Percentiles rank a stretch among this genome's conserved stretches.
Conservation (phyloP, 495 filamentous ascomycete species). For the Tuber calosporum region DNA sequence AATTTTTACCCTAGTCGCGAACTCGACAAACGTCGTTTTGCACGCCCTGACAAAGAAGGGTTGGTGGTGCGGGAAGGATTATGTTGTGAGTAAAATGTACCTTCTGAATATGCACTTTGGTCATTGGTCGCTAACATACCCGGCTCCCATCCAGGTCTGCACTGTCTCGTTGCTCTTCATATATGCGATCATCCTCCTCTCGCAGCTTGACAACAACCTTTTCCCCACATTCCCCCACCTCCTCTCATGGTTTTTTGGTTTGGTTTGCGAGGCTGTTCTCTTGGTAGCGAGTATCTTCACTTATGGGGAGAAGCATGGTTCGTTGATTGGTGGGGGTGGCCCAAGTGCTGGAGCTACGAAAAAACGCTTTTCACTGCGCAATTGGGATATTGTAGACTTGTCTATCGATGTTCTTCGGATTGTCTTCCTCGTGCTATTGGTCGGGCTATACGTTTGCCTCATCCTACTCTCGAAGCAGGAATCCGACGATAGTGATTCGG, state of each 20-base stretch:
- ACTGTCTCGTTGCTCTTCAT: conserved; percentile 54
- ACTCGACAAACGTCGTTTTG: conserved; percentile 63
- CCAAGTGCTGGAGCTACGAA: conserved; percentile 25
- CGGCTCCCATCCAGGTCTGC: conserved; percentile 34
- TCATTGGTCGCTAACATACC: background rate
- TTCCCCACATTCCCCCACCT: conserved; percentile 46
- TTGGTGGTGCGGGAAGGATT: conserved; percentile 88
- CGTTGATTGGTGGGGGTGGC: conserved; percentile 36
- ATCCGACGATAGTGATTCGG: conserved; percentile 40
- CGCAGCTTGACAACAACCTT: conserved; percentile 50
- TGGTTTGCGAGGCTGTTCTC: conserved; percentile 29
- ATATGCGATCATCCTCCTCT: conserved; percentile 57
- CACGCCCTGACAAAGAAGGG: conserved; percentile 62
- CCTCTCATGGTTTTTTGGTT: conserved; percentile 41
- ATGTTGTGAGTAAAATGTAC: conserved; percentile 63
- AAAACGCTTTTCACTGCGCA: conserved; percentile 45
- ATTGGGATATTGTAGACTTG: conserved; percentile 61
- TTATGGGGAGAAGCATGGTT: conserved; percentile 46
- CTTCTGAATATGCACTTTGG: conserved; percentile 54
- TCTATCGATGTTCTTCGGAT: conserved; percentile 55
- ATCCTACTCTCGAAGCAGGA: conserved; percentile 41
- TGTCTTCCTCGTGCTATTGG: conserved; percentile 52
- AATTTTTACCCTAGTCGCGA: conserved; percentile 64
- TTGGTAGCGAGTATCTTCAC: conserved; percentile 43
- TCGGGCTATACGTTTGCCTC: conserved; percentile 56